These are phyloP conservation scores for Geosmithia morbida DNA, from an alignment of 2,329 filamentous ascomycete genomes.

Conservation along the genomic window DNA sequence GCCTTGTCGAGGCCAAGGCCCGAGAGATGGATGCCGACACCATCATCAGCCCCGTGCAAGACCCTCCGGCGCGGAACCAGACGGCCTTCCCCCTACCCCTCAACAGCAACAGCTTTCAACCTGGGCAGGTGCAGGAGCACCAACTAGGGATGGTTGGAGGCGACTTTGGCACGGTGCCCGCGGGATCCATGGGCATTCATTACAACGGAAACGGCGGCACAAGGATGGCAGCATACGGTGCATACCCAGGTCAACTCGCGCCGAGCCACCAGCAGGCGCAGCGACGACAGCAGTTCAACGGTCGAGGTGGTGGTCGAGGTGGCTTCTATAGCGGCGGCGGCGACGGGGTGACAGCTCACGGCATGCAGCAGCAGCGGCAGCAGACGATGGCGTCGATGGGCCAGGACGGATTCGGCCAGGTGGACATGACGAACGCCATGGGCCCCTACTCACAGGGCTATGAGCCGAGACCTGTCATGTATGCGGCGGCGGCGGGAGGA, in stretches of 20 bases:
- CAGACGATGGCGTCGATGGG: neutral
- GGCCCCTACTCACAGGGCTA: neutral
- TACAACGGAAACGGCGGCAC: neutral
- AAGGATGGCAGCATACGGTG: neutral
- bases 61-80: constrained; percentile 25
- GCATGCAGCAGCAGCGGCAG: neutral
- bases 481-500: neutral
- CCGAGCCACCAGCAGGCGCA: neutral
- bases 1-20: constrained; percentile 32
- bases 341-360: neutral
- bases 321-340: neutral
- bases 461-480: neutral
- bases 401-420: neutral
- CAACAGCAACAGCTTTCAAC: constrained; percentile 5
- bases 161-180: neutral
- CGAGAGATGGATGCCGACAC: constrained; percentile 43
- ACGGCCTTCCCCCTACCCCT: constrained; percentile 1
- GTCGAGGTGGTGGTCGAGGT: neutral
- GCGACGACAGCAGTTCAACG: neutral
- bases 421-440: neutral
- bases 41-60: constrained; percentile 53
- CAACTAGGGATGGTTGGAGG: neutral
- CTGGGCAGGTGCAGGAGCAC: too few species aligned
- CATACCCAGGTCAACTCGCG: neutral
- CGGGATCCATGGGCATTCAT: neutral